Conservation (phyloP, 2,329 filamentous ascomycete species). For the Juglanconis sp. region DNA sequence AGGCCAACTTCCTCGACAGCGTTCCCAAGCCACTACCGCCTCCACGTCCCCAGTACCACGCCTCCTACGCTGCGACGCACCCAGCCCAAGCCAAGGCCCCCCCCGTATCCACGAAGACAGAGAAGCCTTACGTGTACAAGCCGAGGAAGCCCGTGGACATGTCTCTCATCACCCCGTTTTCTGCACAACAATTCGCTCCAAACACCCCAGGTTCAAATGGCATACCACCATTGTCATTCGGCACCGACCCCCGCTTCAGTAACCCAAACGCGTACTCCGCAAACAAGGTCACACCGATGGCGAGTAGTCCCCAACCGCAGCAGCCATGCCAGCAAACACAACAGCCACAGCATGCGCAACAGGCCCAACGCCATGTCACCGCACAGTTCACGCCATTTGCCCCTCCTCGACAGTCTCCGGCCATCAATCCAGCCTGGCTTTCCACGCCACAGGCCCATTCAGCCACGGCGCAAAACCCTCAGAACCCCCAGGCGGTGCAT, state of each 20-base stretch:
- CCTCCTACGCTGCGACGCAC: constrained; percentile 18
- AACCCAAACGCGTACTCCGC: constrained; percentile 20
- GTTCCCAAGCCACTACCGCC: constrained; percentile 45
- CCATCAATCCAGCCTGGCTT: constrained; percentile 12
- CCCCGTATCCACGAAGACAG: constrained; percentile 25
- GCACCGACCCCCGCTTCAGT: constrained; percentile 23
- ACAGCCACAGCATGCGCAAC: not conserved
- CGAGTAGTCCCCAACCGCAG: constrained; percentile 28
- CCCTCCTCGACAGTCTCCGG: not conserved
- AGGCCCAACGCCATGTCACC: not conserved
- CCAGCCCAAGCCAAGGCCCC: constrained; percentile 13
- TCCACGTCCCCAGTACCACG: constrained; percentile 20
- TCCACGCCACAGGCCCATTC: not conserved
- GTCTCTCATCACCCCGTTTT: constrained; percentile 26
- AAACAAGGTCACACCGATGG: constrained; percentile 26
- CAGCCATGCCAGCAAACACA: constrained; percentile 20
- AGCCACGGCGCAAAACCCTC: not conserved
- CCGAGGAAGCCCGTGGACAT: constrained; percentile 36
- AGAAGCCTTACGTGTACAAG: constrained; percentile 54
- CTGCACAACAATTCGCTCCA: constrained; percentile 34
- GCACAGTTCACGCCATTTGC: constrained; percentile 1
- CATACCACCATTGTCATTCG: constrained; percentile 22
- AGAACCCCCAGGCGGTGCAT: not conserved
- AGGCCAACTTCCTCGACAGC: constrained; percentile 70
- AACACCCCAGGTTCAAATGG: constrained; percentile 18